Percentiles rank a stretch among this genome's conserved stretches.
phyloP scores from a whole-genome alignment of 2,329 filamentous ascomycete genomes.

The Meredithiella fracta region DNA sequence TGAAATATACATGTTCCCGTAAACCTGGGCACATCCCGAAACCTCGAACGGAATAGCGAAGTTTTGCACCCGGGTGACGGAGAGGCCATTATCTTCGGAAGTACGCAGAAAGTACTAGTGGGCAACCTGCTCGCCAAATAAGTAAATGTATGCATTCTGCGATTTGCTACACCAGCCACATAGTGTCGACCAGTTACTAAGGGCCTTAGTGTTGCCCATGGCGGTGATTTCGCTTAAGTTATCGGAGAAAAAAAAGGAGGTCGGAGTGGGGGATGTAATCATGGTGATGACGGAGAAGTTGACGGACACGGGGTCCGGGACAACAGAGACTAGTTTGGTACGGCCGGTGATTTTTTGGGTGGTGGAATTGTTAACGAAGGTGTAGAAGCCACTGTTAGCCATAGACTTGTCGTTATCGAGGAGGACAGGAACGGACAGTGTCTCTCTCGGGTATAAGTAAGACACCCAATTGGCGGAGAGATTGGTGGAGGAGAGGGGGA shows the following conservation, averaged over 20 bases:
- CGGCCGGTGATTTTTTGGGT: conserved; percentile 22
- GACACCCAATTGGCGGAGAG: background rate
- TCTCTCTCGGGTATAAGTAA: background rate
- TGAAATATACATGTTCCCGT: conserved; percentile 26
- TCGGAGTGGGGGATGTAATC: conserved; percentile 29
- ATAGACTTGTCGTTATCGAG: background rate
- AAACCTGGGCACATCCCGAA: conserved; percentile 27
- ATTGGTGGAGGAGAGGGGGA: background rate
- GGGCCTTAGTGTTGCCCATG: conserved; percentile 17
- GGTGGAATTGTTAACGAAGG: background rate
- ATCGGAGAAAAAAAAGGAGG: conserved; percentile 20
- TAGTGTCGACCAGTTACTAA: conserved; percentile 32
- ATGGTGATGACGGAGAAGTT: conserved; percentile 26
- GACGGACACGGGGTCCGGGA: conserved; percentile 23
- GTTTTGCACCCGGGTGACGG: conserved; percentile 27
- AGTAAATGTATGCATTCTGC: conserved; percentile 23
- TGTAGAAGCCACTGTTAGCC: background rate
- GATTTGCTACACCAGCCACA: conserved; percentile 31
- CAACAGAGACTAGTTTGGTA: conserved; percentile 28
- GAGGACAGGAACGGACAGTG: background rate
- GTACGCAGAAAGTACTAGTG: conserved; percentile 22
- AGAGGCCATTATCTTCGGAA: conserved; percentile 17
- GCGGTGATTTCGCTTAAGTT: conserved; percentile 21
- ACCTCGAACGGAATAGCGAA: conserved; percentile 27
- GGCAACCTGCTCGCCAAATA: background rate